These are phyloP conservation scores for Peziza echinospora DNA, from an alignment of 495 filamentous ascomycete species.

Conservation along the genomic window DNA sequence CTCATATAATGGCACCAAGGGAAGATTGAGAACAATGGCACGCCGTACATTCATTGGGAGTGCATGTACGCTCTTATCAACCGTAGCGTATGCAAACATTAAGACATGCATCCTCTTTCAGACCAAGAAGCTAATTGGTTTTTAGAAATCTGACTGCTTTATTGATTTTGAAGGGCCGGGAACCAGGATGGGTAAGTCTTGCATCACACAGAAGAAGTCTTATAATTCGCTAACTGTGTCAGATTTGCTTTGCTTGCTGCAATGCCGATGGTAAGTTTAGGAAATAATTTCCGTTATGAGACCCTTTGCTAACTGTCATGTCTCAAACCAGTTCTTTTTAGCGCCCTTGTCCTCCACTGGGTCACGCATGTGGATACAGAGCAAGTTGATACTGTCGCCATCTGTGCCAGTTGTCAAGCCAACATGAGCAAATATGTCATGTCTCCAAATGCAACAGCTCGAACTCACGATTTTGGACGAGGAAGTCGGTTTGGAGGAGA, in stretches of 20 bases:
- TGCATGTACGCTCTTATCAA: slow-evolving; percentile 13
- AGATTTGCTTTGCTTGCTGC: slow-evolving; percentile 15
- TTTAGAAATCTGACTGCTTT: slow-evolving; percentile 15
- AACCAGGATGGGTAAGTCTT: slow-evolving; percentile 17
- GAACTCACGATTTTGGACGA: neutral
- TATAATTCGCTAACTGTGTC: neutral
- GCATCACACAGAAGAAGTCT: too few relatives aligned
- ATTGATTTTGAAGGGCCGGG: slow-evolving; percentile 12
- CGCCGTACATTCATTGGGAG: slow-evolving; percentile 18
- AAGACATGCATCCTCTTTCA: neutral
- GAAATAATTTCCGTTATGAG: too few relatives aligned
- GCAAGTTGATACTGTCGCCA: neutral
- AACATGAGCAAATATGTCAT: neutral
- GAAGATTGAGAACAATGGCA: slow-evolving; percentile 14
- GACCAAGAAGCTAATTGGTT: neutral
- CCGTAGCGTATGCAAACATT: slow-evolving; percentile 10
- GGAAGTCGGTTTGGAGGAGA: neutral
- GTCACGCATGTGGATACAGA: slow-evolving; percentile 18
- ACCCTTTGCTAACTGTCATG: neutral
- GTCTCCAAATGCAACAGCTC: neutral
- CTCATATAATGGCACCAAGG: slow-evolving; percentile 11
- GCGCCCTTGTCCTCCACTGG: slow-evolving; percentile 18
- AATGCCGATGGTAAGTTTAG: slow-evolving; percentile 19
- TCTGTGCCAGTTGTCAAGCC: neutral
- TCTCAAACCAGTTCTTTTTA: slow-evolving; percentile 14